Evolutionary conservation across 441 rosid genomes (phyloP).

Genomic region (Arabidopsis hybrid): DNA sequence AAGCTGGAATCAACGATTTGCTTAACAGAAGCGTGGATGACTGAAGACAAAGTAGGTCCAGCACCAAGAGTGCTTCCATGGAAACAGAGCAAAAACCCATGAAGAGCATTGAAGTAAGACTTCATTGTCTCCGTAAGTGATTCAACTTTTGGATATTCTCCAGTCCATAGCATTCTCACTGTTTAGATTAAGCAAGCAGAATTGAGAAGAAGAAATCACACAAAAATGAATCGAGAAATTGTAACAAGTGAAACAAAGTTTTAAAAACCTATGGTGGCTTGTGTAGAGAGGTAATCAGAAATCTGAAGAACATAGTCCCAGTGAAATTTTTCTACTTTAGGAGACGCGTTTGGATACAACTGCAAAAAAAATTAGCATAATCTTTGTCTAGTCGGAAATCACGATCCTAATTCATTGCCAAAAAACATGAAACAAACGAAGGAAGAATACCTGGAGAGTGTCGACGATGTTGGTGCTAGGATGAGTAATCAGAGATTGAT

Average conservation of each 20-base stretch:
- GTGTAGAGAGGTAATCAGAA: slow-evolving; percentile 83
- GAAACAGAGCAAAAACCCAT: slow-evolving; percentile 80
- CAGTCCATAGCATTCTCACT: slow-evolving; percentile 96
- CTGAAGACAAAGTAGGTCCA: slow-evolving; percentile 79
- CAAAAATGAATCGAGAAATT: neutral
- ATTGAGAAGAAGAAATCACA: neutral
- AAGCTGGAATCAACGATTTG: slow-evolving; percentile 86
- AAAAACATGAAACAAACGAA: neutral
- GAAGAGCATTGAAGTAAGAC: slow-evolving; percentile 71
- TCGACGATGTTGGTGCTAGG: slow-evolving; percentile 65
- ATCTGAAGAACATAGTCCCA: slow-evolving; percentile 80
- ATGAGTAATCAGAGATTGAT: slow-evolving; percentile 54
- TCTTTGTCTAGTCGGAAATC: neutral
- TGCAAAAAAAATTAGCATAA: slow-evolving; percentile 18
- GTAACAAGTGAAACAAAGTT: neutral
- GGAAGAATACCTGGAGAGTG: slow-evolving; percentile 39
- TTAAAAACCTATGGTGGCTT: slow-evolving; percentile 78
- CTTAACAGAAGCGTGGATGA: slow-evolving; percentile 66
- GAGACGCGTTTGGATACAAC: slow-evolving; percentile 58
- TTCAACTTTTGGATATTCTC: slow-evolving; percentile 70
- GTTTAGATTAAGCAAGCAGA: neutral
- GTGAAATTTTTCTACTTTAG: slow-evolving; percentile 58
- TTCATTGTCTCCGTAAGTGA: slow-evolving; percentile 73
- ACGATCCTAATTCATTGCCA: slow-evolving; percentile 9
- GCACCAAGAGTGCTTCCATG: slow-evolving; percentile 83